Evolutionary conservation across 1,284 basidiomycete genomes (phyloP), one percentile per base, ranked within the genome.

Genomic region (Rhodotorula sp.): DNA sequence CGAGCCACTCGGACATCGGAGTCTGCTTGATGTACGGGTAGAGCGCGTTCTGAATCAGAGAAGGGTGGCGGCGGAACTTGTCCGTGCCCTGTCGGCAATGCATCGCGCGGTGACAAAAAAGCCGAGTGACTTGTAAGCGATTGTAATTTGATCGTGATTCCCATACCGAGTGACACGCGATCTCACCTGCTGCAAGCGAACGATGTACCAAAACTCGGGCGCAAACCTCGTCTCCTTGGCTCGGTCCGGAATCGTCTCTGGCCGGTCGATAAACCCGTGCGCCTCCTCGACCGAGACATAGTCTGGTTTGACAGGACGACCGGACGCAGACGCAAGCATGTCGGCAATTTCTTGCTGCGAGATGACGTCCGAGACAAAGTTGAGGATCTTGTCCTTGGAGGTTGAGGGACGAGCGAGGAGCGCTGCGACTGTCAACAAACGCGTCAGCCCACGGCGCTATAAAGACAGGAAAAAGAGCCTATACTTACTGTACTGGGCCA

Each of bases 281-380:
- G 59, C 59, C 30, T 60, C 10, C 29, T 60, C 59, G 46, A 49
- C 29, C 6, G 29, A 29, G 15, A 60, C 59, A 33, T 60, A 60
- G 46, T 49, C 59, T 1, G 30, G 29, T 33, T 60, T 24, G 45
- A 49, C 59, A 10, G 46, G 46, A 18, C 30, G 8, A 14, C 59
- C 59, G 10, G 46, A n/a, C 3, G 30, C 17, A 1, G 46, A 48
- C 30, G 30, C 18, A 46, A 60, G 45, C 29, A 60, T 29, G 46
- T 60, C 59, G 46, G 59, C 59, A 8, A 60, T 60, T 12, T 60
- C 30, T 33, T 60, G 59, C 59, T 60, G 59, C 12, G 22, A 49
- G 30, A 60, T 18, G 30, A 49, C 20, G 29, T 60, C 59, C 20
- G 59, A 60, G 45, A 60, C 46, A 20, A 60, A 30, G 59, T 49